These are phyloP conservation scores for Colletotrichum godetiae DNA, from an alignment of 2,329 filamentous ascomycete genomes.

Conservation along the genomic window DNA sequence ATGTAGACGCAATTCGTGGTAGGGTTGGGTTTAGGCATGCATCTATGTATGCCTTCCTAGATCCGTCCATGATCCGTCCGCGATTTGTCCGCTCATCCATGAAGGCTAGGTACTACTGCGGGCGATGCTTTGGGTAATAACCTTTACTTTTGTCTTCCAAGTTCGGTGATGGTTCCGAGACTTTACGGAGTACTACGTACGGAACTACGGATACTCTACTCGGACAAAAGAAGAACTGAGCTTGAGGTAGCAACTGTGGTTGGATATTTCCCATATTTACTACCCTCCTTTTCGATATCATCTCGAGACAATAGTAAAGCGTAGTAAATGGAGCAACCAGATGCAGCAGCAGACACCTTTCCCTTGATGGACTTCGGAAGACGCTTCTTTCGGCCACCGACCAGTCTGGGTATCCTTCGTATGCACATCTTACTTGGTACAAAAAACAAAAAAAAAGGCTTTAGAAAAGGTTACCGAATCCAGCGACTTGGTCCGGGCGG, in stretches of 20 bases:
- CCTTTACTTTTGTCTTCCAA: background rate
- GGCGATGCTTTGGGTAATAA: background rate
- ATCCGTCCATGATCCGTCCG: background rate
- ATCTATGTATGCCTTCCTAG: background rate
- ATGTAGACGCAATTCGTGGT: background rate
- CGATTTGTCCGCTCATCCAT: background rate
- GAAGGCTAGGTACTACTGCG: background rate
- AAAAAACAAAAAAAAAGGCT: background rate
- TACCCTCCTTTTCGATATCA: background rate
- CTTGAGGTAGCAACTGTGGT: background rate
- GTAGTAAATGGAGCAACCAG: background rate
- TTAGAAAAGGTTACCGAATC: slow-evolving; percentile 5
- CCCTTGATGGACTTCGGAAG: background rate
- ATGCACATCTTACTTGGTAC: background rate
- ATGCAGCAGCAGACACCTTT: background rate
- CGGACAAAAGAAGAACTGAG: slow-evolving; percentile 11
- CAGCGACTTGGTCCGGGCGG: background rate
- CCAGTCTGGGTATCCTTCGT: too few species aligned
- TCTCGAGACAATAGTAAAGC: too few species aligned
- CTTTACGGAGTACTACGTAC: background rate
- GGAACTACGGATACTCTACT: background rate
- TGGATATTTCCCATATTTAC: background rate
- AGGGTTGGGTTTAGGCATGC: background rate
- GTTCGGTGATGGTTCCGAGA: slow-evolving; percentile 3
- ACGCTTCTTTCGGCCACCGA: slow-evolving; percentile 27